phyloP scores from a whole-genome alignment of 2,329 filamentous ascomycete species.

The Aspergillus jensenii region DNA sequence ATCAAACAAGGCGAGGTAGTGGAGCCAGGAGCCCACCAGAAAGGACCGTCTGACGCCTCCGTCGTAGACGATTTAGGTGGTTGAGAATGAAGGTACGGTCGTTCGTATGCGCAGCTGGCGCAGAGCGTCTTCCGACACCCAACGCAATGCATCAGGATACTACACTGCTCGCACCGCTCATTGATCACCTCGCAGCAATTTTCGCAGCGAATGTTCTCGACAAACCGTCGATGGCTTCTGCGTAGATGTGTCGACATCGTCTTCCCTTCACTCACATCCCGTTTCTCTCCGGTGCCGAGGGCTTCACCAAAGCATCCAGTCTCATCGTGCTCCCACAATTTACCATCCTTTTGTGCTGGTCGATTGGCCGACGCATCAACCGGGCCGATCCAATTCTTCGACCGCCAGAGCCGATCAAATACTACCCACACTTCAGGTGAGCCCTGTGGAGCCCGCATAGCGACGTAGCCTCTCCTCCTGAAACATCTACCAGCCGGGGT shows the following conservation, averaged over 20 bases:
- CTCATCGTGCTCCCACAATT: conserved; percentile 58
- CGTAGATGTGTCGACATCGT: conserved; percentile 55
- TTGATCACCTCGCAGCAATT: conserved; percentile 54
- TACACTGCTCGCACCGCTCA: conserved; percentile 61
- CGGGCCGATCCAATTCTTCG: conserved; percentile 58
- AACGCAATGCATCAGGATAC: conserved; percentile 61
- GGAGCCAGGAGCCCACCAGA: conserved; percentile 61
- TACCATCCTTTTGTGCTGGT: conserved; percentile 46
- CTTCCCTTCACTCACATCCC: conserved; percentile 52
- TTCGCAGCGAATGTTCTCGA: conserved; percentile 55
- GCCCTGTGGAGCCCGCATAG: conserved; percentile 54
- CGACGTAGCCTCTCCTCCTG: conserved; percentile 57
- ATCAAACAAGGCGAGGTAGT: conserved; percentile 58
- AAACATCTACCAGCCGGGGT: conserved; percentile 58
- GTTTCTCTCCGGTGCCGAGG: conserved; percentile 50
- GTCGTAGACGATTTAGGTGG: conserved; percentile 13
- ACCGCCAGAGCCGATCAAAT: conserved; percentile 60
- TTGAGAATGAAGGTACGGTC: conserved; percentile 44
- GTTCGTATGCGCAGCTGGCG: conserved; percentile 59
- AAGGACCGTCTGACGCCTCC: conserved; percentile 33
- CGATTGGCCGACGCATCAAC: conserved; percentile 26
- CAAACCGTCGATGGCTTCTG: conserved; percentile 53
- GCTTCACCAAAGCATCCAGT: conserved; percentile 56
- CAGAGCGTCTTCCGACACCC: conserved; percentile 61
- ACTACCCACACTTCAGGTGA: conserved; percentile 62